phyloP scores from a whole-genome alignment of 768 basidiomycete genomes.

The Coprinellus aureogranulatus region DNA sequence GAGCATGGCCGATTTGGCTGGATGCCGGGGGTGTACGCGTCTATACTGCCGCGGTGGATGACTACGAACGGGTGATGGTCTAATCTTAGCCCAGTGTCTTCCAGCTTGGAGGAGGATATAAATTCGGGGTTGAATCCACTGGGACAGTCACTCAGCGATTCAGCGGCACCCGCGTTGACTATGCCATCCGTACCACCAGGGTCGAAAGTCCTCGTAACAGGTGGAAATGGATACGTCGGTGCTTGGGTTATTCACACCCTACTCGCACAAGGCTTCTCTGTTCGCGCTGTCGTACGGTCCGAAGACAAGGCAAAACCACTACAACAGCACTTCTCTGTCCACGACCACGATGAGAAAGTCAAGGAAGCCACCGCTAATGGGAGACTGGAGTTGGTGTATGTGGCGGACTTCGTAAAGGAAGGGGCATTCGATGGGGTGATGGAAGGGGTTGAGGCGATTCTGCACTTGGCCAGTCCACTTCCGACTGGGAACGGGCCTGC shows the following conservation, averaged over 20 bases:
- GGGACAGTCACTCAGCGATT: too few relatives aligned
- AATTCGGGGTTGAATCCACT: too few relatives aligned
- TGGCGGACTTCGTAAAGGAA: conserved; percentile 60
- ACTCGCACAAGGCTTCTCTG: conserved; percentile 26
- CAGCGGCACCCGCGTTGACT: too few relatives aligned
- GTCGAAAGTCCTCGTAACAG: conserved; percentile 27
- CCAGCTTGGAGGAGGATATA: too few relatives aligned
- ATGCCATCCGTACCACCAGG: too few relatives aligned
- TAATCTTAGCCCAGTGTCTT: too few relatives aligned
- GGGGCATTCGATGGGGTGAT: conserved; percentile 43
- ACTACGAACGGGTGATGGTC: too few relatives aligned
- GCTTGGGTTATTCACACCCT: conserved; percentile 28
- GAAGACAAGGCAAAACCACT: conserved; percentile 22
- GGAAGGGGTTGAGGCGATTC: conserved; percentile 60
- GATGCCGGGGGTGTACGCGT: too few relatives aligned
- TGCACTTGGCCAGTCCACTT: conserved; percentile 63
- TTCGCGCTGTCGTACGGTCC: conserved; percentile 28
- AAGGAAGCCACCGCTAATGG: conserved; percentile 28
- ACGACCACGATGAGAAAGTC: conserved; percentile 10
- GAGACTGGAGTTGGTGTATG: conserved; percentile 57
- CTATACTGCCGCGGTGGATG: too few relatives aligned
- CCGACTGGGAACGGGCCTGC: conserved; percentile 39
- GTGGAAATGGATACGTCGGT: conserved; percentile 29
- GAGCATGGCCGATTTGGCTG: too few relatives aligned
- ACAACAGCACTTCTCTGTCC: conserved; percentile 14